These are phyloP conservation scores for Maudiozyma humilis DNA, from an alignment of 1,139 yeast genomes.

Conservation along the genomic window DNA sequence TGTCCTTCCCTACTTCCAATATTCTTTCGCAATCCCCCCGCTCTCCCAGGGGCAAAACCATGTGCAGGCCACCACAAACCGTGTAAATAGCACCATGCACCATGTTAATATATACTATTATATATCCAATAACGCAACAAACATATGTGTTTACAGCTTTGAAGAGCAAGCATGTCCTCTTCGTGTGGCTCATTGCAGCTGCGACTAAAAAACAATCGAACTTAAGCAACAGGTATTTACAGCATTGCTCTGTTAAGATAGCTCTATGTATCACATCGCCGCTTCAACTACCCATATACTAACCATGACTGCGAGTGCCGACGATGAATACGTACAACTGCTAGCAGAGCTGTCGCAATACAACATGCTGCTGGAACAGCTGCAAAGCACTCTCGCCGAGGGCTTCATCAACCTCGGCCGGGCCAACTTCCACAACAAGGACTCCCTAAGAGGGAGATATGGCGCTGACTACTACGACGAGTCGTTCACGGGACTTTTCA, in stretches of 20 bases:
- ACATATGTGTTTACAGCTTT: background rate
- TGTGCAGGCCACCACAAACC: background rate
- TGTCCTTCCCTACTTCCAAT: background rate
- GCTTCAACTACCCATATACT: too few relatives aligned
- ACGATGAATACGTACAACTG: constrained; percentile 10
- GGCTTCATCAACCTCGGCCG: constrained; percentile 26
- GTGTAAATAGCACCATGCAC: background rate
- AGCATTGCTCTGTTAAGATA: too few relatives aligned
- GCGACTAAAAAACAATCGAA: too few relatives aligned
- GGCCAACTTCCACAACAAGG: constrained; percentile 29
- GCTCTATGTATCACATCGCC: too few relatives aligned
- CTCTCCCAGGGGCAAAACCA: too few relatives aligned
- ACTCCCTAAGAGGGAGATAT: constrained; percentile 25
- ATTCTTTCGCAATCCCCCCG: too few relatives aligned
- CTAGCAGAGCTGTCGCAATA: constrained; percentile 19
- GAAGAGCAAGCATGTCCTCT: too few relatives aligned
- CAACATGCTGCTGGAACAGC: constrained; percentile 25
- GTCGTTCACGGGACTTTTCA: constrained; percentile 21
- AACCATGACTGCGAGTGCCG: background rate
- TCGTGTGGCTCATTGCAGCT: too few relatives aligned
- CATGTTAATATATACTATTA: background rate
- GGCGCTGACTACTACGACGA: constrained; percentile 30
- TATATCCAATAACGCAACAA: background rate
- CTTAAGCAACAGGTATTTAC: too few relatives aligned
- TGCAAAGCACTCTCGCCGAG: constrained; percentile 19